A percentile compares a stretch with the other conserved stretches of the same genome.
phyloP scores from a whole-genome alignment of 495 filamentous ascomycete genomes.

The Aspergillus sparsus region DNA sequence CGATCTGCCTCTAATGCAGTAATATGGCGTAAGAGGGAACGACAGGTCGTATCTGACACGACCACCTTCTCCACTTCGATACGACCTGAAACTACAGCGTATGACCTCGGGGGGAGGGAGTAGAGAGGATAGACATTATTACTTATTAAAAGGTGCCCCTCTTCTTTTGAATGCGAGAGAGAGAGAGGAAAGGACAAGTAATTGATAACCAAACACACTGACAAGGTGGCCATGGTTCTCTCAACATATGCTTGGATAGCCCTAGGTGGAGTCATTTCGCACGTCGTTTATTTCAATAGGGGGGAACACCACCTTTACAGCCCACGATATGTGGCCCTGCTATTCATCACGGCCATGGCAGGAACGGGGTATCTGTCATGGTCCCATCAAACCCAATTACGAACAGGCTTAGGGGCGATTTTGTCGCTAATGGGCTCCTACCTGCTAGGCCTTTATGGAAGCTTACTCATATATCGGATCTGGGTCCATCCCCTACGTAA shows the following conservation, averaged over 20 bases:
- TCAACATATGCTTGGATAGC: not conserved
- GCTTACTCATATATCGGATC: conserved; percentile 6
- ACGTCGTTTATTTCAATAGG: conserved; percentile 18
- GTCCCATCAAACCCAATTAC: not conserved
- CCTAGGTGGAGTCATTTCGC: conserved; percentile 8
- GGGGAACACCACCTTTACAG: conserved; percentile 25
- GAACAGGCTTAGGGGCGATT: not conserved
- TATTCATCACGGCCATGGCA: not conserved
- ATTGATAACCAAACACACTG: too few species aligned
- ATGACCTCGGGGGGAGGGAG: too few species aligned
- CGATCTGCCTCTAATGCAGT: too few species aligned
- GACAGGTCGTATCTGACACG: too few species aligned
- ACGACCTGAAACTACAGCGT: too few species aligned
- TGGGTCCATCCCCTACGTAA: conserved; percentile 5
- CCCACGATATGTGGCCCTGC: not conserved
- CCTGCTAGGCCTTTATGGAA: conserved; percentile 8
- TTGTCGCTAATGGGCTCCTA: not conserved
- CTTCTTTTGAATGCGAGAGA: too few species aligned
- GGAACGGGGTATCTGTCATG: not conserved
- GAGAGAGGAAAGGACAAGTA: too few species aligned
- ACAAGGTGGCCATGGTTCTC: not conserved
- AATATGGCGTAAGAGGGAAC: too few species aligned
- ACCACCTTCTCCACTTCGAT: too few species aligned
- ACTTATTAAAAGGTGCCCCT: too few species aligned
- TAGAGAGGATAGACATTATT: too few species aligned